Evolutionary conservation across 768 basidiomycete species (phyloP), one percentile per base, ranked within the genome.

Genomic region (Flagelloscypha sp.): DNA sequence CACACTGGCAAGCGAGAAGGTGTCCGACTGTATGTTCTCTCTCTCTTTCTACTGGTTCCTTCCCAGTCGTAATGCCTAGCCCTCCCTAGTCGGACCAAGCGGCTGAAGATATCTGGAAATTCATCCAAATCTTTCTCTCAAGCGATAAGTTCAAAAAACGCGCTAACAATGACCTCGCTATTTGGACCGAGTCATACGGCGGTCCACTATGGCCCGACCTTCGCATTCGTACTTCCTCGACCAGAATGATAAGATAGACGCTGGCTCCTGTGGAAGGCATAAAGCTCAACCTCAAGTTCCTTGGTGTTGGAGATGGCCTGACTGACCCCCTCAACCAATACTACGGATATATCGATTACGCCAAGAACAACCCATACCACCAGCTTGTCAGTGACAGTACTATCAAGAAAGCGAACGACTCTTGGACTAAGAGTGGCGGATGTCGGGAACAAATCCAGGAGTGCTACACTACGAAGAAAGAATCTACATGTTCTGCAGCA

Each of bases 121-220:
- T 79, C 58, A 52, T 81, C 46, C 77, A 79, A 55, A 72, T 79
- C 12, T 79, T 74, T 54, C 60, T 81, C 33, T 48, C 57, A 0
- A 76, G 79, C 46, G 47, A 62, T 3, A 65, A 67, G 40, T 81
- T 79, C 45, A 46, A 66, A 27, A 65, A 69, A 35, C 68, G 64
- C 30, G 54, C 62, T 24, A 43, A 46, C 15, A 64, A 58, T 36
- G 62, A 67, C 2, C 61, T 79, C 33, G 77, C 70, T 1, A 55
- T 79, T 32, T 81, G 78, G 78, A 75, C 76, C 1, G 76, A 79
- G 51, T 78, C 74, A 60, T 72, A 55, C 58, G 41, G n/a, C n/a
- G n/a, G n/a, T n/a, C n/a, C n/a, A n/a, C n/a, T n/a, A n/a, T n/a
- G n/a, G n/a, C n/a, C n/a, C n/a, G n/a, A n/a, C n/a, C n/a, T n/a